Base-by-base conservation (phyloP, 164 flowering plant genomes). In the Euptelea pleiosperma region DNA sequence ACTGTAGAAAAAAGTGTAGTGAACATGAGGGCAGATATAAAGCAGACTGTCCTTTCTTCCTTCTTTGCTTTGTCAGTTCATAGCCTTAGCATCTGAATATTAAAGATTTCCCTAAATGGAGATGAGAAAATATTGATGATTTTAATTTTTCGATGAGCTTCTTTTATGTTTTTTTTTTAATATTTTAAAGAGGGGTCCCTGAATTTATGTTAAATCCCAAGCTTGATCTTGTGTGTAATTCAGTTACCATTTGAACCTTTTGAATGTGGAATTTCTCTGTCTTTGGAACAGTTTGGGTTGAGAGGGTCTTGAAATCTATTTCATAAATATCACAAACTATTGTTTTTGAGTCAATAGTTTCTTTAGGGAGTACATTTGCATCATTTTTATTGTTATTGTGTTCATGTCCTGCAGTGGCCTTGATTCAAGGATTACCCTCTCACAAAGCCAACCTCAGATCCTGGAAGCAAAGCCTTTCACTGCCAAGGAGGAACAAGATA, bases 401-500 rank as follows among this genome's bases (percentile, higher is more conserved):
- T 22, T 47, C 40, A 14, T 59, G 29, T 18, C 18, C 39, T 73
- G 66, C 82, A 87, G 94, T 75, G 73, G 66, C 26, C 63, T 72
- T 22, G 79, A 79, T 60, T 68, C 82, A 67, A 79, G 77, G 59
- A 58, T 70, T 46, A n/a, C 40, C 3, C 46, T 71, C 28, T 54
- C 75, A 29, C 70, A 69, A 16, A 71, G 40, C 49, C 67, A 66
- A 53, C 44, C 79, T 62, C 72, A 68, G 50, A 35, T 60, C 64
- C 37, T 50, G 46, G 85, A 83, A 58, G 55, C 66, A 45, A 78
- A 75, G 58, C 64, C 71, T 36, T 66, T 68, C 44, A 44, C 19
- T 37, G 26, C 55, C 45, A 71, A 70, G 65, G 85, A 81, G 42
- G 91, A 81, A 55, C 61, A 60, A 50, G 82, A 84, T 26, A 73